These are phyloP conservation scores for Mortierella sp. DNA, from an alignment of 371 early-diverging fungal genomes.

Conservation along the genomic window DNA sequence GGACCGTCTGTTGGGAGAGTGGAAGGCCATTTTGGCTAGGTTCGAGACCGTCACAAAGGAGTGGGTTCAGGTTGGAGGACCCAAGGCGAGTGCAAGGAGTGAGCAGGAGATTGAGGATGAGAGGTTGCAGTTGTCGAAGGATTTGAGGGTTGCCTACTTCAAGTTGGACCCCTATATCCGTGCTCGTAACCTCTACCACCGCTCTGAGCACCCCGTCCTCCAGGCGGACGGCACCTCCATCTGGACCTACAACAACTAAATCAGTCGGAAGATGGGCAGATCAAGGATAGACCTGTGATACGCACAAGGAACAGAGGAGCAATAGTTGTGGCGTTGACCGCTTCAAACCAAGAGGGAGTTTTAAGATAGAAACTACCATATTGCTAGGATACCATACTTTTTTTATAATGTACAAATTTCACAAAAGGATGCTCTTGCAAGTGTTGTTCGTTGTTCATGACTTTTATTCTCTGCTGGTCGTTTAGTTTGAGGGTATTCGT, in stretches of 20 bases:
- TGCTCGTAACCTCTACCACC: slow-evolving; percentile 59
- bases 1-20: slow-evolving; percentile 26
- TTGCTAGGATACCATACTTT: not conserved
- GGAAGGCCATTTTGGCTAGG: slow-evolving; percentile 35
- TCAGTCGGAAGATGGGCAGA: no score
- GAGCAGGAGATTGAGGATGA: slow-evolving; percentile 49
- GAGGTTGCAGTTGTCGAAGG: slow-evolving; percentile 29
- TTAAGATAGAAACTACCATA: not conserved
- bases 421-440: not conserved
- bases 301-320: not conserved
- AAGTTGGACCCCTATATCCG: slow-evolving; percentile 59
- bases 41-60: slow-evolving; percentile 51
- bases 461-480: not conserved
- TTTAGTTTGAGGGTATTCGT: not conserved
- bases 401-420: slow-evolving; percentile 6
- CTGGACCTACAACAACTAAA: slow-evolving; percentile 41
- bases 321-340: not conserved
- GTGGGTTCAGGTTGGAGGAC: slow-evolving; percentile 45
- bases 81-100: slow-evolving; percentile 11
- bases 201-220: slow-evolving; percentile 36
- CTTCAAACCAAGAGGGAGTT: not conserved
- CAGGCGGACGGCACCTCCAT: slow-evolving; percentile 28
- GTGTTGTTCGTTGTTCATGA: not conserved
- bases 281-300: no score
- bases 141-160: slow-evolving; percentile 53